Base-by-base conservation (phyloP, 371 early-diverging fungal species). In the Mucor indicus region DNA sequence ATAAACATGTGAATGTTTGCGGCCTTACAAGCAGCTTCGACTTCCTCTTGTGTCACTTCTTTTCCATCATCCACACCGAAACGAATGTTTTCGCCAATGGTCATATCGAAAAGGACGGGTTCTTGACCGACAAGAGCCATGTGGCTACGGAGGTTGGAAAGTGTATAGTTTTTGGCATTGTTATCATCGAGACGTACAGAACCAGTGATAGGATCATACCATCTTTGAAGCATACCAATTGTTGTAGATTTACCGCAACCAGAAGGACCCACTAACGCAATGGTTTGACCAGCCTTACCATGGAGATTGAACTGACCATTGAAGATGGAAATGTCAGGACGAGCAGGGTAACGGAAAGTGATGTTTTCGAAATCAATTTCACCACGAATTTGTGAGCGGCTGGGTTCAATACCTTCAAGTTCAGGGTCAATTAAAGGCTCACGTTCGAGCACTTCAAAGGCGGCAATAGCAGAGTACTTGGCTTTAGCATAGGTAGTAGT, bases 41-140 rank as follows among this genome's bases (percentile, higher is more conserved):
- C 76, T 36, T 81, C 74, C 29, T 85, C 86, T 36, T 80, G 63
- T 19, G 80, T 60, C 1, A 71, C 62, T 7, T 33, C 27, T 15
- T 59, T 44, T n/a, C 57, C 62, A 38, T 83, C 81, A 17, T 72
- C 72, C 20, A 69, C 63, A 49, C 85, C 87, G 45, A 82, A 88
- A 2, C 76, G 64, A 35, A 95, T 86, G 55, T 95, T 98, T 12
- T 93, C 87, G 15, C 75, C 70, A 55, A 95, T 84, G 0, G 89
- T 79, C 54, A 83, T 64, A 58, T 85, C 84, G 58, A 95, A 93
- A 25, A 95, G 66, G n/a, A 75, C 71, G 7, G 93, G 93, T 62
- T 95, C 95, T 69, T 98, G 97, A 30, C 86, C 81, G 4, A 96
- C 94, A 21, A 94, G 64, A 2, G 89, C 85, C 65, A 95, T 80